These are phyloP conservation scores for Boletus semigastroideus DNA, from an alignment of 1,284 basidiomycete species.

Conservation along the genomic window DNA sequence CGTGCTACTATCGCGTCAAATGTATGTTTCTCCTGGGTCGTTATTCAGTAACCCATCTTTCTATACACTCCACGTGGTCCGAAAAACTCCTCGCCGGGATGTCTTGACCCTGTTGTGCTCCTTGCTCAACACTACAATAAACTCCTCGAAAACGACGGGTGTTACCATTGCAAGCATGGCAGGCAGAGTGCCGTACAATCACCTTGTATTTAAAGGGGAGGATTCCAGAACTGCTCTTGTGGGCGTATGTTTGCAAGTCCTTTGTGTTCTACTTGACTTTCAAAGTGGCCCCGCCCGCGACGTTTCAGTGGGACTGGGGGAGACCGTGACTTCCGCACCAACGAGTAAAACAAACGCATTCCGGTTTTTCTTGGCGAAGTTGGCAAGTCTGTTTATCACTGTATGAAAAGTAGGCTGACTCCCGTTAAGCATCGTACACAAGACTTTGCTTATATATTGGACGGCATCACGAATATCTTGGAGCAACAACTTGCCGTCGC, in stretches of 20 bases:
- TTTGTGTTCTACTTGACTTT: slow-evolving; percentile 81
- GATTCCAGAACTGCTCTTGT: slow-evolving; percentile 73
- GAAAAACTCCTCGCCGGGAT: slow-evolving; percentile 75
- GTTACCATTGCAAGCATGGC: slow-evolving; percentile 62
- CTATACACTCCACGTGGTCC: slow-evolving; percentile 76
- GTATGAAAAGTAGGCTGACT: slow-evolving; percentile 8
- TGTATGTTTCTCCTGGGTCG: slow-evolving; percentile 73
- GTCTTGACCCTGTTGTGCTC: slow-evolving; percentile 89
- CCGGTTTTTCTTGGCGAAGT: slow-evolving; percentile 84
- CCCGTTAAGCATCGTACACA: slow-evolving; percentile 73
- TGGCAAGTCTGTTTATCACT: slow-evolving; percentile 49
- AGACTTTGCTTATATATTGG: slow-evolving; percentile 82
- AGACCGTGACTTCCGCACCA: slow-evolving; percentile 48
- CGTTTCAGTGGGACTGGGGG: slow-evolving; percentile 38
- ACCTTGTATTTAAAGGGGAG: slow-evolving; percentile 86
- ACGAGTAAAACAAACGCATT: slow-evolving; percentile 82
- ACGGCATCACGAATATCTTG: slow-evolving; percentile 70
- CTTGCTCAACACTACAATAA: slow-evolving; percentile 85
- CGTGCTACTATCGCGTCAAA: slow-evolving; percentile 83
- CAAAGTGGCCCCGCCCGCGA: slow-evolving; percentile 73
- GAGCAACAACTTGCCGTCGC: slow-evolving; percentile 73
- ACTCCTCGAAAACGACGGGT: slow-evolving; percentile 49
- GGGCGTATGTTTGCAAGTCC: slow-evolving; percentile 68
- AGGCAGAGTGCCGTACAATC: slow-evolving; percentile 80
- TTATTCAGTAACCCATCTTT: slow-evolving; percentile 71